Conservation (phyloP, 108 stramenopile species). For the Fistulifera pelliculosa region DNA sequence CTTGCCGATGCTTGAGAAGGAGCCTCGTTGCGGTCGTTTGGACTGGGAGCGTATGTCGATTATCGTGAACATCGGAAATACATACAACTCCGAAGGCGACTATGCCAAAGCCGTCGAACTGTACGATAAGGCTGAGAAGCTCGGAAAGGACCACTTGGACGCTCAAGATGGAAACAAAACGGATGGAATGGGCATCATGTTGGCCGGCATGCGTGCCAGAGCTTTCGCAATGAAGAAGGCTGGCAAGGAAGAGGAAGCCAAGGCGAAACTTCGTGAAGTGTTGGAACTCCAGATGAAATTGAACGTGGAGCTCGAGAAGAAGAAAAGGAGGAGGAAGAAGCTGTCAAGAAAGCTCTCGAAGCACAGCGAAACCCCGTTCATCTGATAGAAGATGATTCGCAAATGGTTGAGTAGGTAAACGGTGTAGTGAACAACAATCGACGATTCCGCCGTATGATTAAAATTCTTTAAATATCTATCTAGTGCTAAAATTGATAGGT, state of each 20-base stretch:
- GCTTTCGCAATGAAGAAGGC: slow-evolving; percentile 78
- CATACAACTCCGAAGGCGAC: slow-evolving; percentile 62
- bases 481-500: too few relatives aligned
- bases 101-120: slow-evolving; percentile 60
- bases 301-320: slow-evolving; percentile 53
- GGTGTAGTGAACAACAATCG: too few relatives aligned
- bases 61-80: slow-evolving; percentile 83
- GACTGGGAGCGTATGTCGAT: slow-evolving; percentile 85
- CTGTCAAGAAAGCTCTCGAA: slow-evolving; percentile 23
- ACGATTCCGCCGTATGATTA: too few relatives aligned
- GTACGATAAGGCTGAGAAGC: slow-evolving; percentile 59
- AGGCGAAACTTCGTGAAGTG: slow-evolving; percentile 61
- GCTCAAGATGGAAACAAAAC: slow-evolving; percentile 60
- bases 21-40: slow-evolving; percentile 76
- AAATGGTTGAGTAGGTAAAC: neutral
- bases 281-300: slow-evolving; percentile 62
- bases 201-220: slow-evolving; percentile 66
- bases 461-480: too few relatives aligned
- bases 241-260: slow-evolving; percentile 71
- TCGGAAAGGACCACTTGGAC: slow-evolving; percentile 74
- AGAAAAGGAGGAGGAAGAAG: slow-evolving; percentile 48
- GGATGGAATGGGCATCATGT: slow-evolving; percentile 79
- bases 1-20: slow-evolving; percentile 64
- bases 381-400: slow-evolving; percentile 1
- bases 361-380: slow-evolving; percentile 5